Conservation (phyloP, 140 eudicot species). For the Stevia rebaudiana region DNA sequence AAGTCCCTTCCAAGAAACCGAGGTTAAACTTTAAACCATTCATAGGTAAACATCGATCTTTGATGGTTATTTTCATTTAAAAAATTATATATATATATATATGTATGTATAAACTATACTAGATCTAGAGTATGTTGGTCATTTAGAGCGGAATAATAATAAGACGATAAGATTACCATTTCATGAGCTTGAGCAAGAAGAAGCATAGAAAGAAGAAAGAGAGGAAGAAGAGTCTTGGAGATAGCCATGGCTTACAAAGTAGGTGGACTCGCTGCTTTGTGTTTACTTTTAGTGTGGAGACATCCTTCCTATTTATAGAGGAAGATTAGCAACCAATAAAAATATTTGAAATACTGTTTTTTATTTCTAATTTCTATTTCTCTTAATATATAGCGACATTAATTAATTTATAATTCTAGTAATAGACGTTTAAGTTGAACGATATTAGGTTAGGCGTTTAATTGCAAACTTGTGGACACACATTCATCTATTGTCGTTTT, state of each 20-base stretch:
- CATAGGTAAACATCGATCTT: too few relatives aligned
- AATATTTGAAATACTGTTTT: neutral
- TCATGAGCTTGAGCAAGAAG: constrained; percentile 38
- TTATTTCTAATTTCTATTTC: neutral
- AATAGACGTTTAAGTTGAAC: constrained; percentile 1
- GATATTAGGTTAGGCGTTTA: neutral
- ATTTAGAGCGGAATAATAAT: neutral
- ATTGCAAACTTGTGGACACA: constrained; percentile 1
- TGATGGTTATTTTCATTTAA: too few relatives aligned
- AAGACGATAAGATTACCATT: constrained; percentile 21
- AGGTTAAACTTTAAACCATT: too few relatives aligned
- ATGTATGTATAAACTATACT: neutral
- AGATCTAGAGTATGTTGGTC: neutral
- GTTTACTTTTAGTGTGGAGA: constrained; percentile 23
- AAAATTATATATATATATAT: too few relatives aligned
- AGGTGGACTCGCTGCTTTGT: constrained; percentile 4
- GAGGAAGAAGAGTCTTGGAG: constrained; percentile 28
- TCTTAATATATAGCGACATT: neutral
- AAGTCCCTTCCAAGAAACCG: too few relatives aligned
- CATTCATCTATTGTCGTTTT: neutral
- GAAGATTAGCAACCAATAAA: constrained; percentile 5
- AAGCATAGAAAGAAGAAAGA: constrained; percentile 33
- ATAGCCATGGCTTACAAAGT: constrained; percentile 38
- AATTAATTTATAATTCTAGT: neutral
- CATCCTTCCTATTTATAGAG: constrained; percentile 30